A percentile compares a stretch with the other conserved stretches of the same genome.
These are phyloP conservation scores for Willaertia magna DNA, from an alignment of 208 protist species.

Conservation along the genomic window DNA sequence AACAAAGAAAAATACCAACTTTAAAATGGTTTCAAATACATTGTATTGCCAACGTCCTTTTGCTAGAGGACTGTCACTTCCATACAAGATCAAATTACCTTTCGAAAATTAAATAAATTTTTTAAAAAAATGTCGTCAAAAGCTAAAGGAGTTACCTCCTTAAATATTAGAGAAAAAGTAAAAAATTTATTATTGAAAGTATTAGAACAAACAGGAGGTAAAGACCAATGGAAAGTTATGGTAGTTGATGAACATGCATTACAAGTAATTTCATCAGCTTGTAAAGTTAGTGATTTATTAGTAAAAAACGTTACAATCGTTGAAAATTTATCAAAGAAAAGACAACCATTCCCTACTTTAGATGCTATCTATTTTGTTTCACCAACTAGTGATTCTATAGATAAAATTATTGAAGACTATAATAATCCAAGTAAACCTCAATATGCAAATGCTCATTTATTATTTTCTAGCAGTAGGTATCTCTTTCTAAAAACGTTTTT, in stretches of 20 bases:
- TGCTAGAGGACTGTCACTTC: too few relatives aligned
- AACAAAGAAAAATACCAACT: too few relatives aligned
- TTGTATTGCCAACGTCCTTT: too few relatives aligned
- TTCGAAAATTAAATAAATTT: too few relatives aligned
- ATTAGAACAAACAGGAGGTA: not conserved
- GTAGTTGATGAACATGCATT: not conserved
- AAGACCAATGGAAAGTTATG: slow-evolving; percentile 2
- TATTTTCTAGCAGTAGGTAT: not conserved
- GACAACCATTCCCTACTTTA: slow-evolving; percentile 1
- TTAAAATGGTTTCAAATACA: too few relatives aligned
- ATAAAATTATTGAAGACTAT: not conserved
- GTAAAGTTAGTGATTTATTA: not conserved
- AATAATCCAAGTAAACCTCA: not conserved
- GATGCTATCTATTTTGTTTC: not conserved
- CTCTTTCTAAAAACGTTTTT: not conserved
- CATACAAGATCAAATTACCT: too few relatives aligned
- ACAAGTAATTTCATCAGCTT: not conserved
- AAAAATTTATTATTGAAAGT: not conserved
- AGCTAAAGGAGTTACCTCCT: not conserved
- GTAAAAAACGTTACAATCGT: not conserved
- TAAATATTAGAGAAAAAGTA: not conserved
- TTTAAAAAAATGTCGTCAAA: not conserved
- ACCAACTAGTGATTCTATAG: not conserved
- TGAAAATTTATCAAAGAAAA: not conserved
- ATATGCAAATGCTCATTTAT: not conserved